Conservation (phyloP, 2,329 filamentous ascomycete species). For the Sphaceloma murrayae region DNA sequence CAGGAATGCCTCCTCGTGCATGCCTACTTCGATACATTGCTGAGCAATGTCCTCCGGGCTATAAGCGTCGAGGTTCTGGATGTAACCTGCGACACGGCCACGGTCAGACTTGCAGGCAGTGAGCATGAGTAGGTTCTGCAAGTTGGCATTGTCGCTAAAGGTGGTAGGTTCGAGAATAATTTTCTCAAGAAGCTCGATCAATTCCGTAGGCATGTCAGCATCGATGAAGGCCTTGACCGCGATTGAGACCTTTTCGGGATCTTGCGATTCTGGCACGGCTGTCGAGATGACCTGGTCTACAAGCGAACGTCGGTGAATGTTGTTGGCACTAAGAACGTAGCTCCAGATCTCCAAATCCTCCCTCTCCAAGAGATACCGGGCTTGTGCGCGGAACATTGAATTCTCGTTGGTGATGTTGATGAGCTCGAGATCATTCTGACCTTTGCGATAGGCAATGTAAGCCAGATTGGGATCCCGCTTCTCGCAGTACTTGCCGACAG, state of each 20-base stretch:
- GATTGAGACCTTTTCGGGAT: constrained; percentile 89
- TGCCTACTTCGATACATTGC: constrained; percentile 86
- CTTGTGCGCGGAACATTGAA: constrained; percentile 98
- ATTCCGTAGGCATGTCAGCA: constrained; percentile 80
- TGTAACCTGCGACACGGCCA: constrained; percentile 88
- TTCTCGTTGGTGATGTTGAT: constrained; percentile 99
- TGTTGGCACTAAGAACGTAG: constrained; percentile 92
- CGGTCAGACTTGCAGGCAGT: constrained; percentile 97
- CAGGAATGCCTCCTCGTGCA: constrained; percentile 95
- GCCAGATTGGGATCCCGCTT: constrained; percentile 95
- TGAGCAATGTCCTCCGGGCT: constrained; percentile 85
- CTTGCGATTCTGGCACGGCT: constrained; percentile 82
- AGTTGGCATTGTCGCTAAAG: constrained; percentile 92
- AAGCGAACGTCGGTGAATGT: constrained; percentile 84
- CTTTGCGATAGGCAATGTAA: constrained; percentile 91
- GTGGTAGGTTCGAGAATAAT: constrained; percentile 98
- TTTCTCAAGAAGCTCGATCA: constrained; percentile 97
- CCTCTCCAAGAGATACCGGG: constrained; percentile 84
- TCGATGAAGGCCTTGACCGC: constrained; percentile 89
- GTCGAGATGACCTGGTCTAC: constrained; percentile 95
- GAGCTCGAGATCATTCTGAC: constrained; percentile 92
- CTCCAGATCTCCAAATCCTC: constrained; percentile 85
- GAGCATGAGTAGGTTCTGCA: constrained; percentile 93
- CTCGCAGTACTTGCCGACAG: constrained; percentile 95
- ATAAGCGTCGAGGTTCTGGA: constrained; percentile 81